phyloP scores from a whole-genome alignment of 2,329 filamentous ascomycete species.

The Xylariaceae sp. region DNA sequence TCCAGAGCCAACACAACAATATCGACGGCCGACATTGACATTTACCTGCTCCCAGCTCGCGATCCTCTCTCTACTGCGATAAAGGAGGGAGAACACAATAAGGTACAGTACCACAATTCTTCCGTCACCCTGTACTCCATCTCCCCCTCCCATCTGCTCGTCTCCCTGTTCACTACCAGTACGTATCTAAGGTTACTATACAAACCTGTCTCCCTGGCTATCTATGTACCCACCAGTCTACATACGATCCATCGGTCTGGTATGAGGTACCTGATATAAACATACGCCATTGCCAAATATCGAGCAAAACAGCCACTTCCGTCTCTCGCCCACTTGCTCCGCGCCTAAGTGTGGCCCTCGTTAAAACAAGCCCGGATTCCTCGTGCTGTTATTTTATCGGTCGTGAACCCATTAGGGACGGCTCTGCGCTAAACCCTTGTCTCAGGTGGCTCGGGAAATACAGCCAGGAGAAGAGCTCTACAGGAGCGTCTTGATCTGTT shows the following conservation, averaged over 20 bases:
- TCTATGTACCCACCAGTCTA: constrained; percentile 1
- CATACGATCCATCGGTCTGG: background rate
- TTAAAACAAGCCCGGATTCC: constrained; percentile 8
- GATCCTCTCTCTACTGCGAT: no score
- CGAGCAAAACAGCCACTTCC: constrained; percentile 13
- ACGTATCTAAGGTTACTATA: no score
- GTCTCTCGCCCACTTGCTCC: constrained; percentile 10
- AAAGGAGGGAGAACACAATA: background rate
- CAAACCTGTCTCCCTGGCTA: no score
- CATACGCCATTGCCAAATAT: constrained; percentile 3
- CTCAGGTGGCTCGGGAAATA: constrained; percentile 15
- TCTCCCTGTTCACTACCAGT: background rate
- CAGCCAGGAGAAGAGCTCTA: constrained; percentile 6
- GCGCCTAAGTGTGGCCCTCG: constrained; percentile 14
- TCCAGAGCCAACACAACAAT: constrained; percentile 9
- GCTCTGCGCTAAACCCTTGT: constrained; percentile 13
- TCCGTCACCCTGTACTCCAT: background rate
- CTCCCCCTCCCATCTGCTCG: background rate
- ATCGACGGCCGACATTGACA: constrained; percentile 5
- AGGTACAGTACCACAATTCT: constrained; percentile 1
- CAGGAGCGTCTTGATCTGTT: constrained; percentile 3
- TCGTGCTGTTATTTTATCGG: constrained; percentile 12
- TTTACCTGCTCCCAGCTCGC: no score
- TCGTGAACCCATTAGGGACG: constrained; percentile 13
- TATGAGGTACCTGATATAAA: background rate